phyloP scores from a whole-genome alignment of 2,329 filamentous ascomycete genomes.

The Pseudogymnoascus sp. region DNA sequence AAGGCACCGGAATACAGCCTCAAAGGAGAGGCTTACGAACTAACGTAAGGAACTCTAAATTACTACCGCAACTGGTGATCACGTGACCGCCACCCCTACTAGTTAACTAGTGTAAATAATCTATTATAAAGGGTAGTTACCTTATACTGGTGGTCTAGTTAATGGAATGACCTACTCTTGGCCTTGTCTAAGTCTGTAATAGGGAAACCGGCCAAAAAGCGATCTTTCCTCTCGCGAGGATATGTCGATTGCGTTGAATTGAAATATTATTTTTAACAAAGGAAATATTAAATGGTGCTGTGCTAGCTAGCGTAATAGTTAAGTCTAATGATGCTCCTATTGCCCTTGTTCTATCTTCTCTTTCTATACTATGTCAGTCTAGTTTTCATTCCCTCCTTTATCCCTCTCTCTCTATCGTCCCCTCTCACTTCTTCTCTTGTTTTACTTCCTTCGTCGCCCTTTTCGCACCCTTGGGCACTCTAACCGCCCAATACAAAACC shows the following conservation, averaged over 20 bases:
- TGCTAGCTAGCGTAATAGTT: not conserved
- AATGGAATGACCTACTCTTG: too few relatives aligned
- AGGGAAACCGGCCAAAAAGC: too few relatives aligned
- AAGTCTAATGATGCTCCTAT: not conserved
- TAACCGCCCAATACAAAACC: constrained; percentile 45
- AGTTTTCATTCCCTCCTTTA: not conserved
- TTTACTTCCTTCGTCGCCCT: constrained; percentile 1
- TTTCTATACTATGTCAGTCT: not conserved
- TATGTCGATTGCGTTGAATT: not conserved
- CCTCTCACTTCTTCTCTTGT: not conserved
- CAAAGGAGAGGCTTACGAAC: too few relatives aligned
- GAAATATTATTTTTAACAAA: not conserved
- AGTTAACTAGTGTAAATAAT: too few relatives aligned
- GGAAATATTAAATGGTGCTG: not conserved
- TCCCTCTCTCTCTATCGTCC: not conserved
- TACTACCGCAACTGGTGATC: too few relatives aligned
- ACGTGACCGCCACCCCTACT: too few relatives aligned
- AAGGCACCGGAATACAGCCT: too few relatives aligned
- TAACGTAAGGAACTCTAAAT: too few relatives aligned
- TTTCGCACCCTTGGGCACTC: constrained; percentile 31
- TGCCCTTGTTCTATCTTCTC: not conserved
- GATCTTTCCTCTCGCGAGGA: not conserved
- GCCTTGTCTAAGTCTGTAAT: too few relatives aligned
- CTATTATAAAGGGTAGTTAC: too few relatives aligned
- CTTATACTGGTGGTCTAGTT: too few relatives aligned